A percentile compares a stretch with the other conserved stretches of the same genome.
Conservation (phyloP, 495 filamentous ascomycete genomes). For the Corynascus novoguineensis region DNA sequence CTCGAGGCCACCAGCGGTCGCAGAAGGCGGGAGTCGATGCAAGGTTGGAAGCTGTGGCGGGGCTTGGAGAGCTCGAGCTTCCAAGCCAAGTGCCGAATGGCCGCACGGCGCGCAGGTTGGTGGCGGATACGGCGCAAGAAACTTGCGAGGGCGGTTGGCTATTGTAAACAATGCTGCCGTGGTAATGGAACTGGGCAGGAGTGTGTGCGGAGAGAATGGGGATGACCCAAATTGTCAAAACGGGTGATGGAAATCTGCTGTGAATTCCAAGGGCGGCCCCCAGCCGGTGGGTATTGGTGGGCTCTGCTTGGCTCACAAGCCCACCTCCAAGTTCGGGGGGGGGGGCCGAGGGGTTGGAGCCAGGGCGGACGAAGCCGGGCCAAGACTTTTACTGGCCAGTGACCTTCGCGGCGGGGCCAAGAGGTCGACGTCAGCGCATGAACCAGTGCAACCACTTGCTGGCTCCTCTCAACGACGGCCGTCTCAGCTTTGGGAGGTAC, state of each 20-base stretch:
- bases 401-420: neutral
- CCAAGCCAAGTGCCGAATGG: neutral
- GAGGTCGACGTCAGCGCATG: slow-evolving; percentile 42
- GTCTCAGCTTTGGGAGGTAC: neutral
- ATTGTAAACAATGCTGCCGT: slow-evolving; percentile 6
- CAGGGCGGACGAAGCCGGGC: slow-evolving; percentile 12
- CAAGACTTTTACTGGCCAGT: neutral
- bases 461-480: neutral
- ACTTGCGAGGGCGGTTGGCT: neutral
- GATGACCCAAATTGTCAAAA: slow-evolving; percentile 25
- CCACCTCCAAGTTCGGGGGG: neutral
- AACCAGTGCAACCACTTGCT: slow-evolving; percentile 18
- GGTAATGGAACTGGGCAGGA: neutral
- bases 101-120: neutral
- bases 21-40: neutral
- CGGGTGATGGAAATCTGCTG: slow-evolving; percentile 22
- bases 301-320: slow-evolving; percentile 9
- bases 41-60: slow-evolving; percentile 7
- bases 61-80: slow-evolving; percentile 14
- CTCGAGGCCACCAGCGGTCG: slow-evolving; percentile 13
- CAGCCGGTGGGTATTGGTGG: too few species aligned
- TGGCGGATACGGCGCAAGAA: neutral
- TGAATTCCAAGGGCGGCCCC: slow-evolving; percentile 17
- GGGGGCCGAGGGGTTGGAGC: neutral
- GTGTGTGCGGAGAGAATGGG: slow-evolving; percentile 10